Conservation (phyloP, 306 rosid genomes). For the Rubus idaeus region DNA sequence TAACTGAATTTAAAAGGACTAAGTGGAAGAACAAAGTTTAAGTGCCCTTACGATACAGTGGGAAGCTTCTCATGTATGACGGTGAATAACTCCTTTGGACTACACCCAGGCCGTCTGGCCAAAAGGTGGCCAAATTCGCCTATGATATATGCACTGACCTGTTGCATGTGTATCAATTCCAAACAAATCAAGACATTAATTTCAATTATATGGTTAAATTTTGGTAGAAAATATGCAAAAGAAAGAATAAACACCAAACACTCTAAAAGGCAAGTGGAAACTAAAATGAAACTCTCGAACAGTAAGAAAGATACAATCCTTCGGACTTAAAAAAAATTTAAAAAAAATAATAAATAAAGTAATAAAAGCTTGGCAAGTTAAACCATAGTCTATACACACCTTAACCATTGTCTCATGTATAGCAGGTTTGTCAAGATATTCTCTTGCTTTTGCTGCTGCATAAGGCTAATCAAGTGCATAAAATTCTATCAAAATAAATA, state of each 20-base stretch:
- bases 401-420: conserved; percentile 99
- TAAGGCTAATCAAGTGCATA: conserved; percentile 76
- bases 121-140: conserved; percentile 99
- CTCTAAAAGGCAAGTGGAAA: neutral
- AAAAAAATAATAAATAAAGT: neutral
- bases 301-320: neutral
- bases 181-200: conserved; percentile 10
- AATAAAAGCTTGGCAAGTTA: neutral
- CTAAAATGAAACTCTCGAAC: neutral
- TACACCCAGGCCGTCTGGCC: conserved; percentile 88
- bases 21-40: conserved; percentile 14
- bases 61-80: conserved; percentile 98
- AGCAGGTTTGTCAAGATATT: conserved; percentile 97
- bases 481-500: conserved; percentile 34
- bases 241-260: neutral
- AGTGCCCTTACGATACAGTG: conserved; percentile 77
- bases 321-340: neutral
- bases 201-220: neutral
- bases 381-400: conserved; percentile 51
- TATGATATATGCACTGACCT: conserved; percentile 96
- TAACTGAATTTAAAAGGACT: neutral
- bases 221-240: conserved; percentile 15
- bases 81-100: conserved; percentile 80
- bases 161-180: conserved; percentile 38
- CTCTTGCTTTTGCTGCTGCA: conserved; percentile 96